These are phyloP conservation scores for Amanita polypyramis DNA, from an alignment of 768 basidiomycete genomes.

Conservation along the genomic window DNA sequence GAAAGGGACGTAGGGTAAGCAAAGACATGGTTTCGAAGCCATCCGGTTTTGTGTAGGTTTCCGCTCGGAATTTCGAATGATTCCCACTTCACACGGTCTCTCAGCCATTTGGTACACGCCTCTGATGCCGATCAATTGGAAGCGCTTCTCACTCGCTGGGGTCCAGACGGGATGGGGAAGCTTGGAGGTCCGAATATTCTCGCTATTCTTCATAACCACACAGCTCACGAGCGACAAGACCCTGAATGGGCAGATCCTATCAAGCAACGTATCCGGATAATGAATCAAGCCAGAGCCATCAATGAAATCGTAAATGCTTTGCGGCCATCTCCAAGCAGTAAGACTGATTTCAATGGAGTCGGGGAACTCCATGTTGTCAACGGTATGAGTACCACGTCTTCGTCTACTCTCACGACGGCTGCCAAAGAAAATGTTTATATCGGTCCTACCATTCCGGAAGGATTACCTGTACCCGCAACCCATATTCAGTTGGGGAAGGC, in stretches of 20 bases:
- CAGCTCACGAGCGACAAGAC: conserved; percentile 32
- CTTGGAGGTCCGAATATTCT: conserved; percentile 54
- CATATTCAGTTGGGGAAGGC: conserved; percentile 50
- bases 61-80: background rate
- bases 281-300: conserved; percentile 59
- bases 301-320: conserved; percentile 69
- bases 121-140: conserved; percentile 85
- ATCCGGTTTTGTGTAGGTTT: conserved; percentile 72
- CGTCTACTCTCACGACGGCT: conserved; percentile 66
- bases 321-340: conserved; percentile 41
- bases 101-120: conserved; percentile 82
- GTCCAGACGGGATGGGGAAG: conserved; percentile 81
- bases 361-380: conserved; percentile 71
- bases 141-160: conserved; percentile 80
- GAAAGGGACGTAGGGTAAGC: conserved; percentile 59
- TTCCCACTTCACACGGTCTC: conserved; percentile 13
- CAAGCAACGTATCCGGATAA: conserved; percentile 63
- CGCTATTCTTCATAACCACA: conserved; percentile 10
- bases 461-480: conserved; percentile 46
- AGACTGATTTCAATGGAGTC: conserved; percentile 29
- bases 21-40: conserved; percentile 88
- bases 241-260: conserved; percentile 85
- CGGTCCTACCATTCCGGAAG: conserved; percentile 32
- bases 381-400: conserved; percentile 58
- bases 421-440: conserved; percentile 58